A percentile compares a stretch with the other conserved stretches of the same genome.
phyloP scores from a whole-genome alignment of 2,329 filamentous ascomycete genomes.

The Stachybotrys chlorohalonatus region DNA sequence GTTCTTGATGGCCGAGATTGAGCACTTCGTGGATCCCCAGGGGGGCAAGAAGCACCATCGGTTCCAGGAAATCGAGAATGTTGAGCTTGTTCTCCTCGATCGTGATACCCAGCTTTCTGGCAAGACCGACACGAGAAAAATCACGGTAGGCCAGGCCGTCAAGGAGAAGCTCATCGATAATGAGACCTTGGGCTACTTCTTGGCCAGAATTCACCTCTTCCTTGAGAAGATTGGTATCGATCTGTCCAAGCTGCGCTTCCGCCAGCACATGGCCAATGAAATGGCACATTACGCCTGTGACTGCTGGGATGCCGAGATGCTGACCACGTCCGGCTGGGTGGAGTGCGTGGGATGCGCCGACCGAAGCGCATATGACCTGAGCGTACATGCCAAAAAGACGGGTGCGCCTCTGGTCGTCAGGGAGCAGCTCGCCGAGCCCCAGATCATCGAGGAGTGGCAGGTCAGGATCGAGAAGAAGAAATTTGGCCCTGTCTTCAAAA shows the following conservation, averaged over 20 bases:
- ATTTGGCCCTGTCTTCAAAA: constrained; percentile 92
- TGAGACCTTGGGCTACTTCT: constrained; percentile 95
- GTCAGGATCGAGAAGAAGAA: constrained; percentile 89
- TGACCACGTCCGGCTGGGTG: constrained; percentile 91
- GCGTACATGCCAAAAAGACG: constrained; percentile 88
- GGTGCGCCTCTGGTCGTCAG: constrained; percentile 78
- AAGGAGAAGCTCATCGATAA: constrained; percentile 80
- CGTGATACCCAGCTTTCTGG: constrained; percentile 79
- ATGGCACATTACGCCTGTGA: constrained; percentile 89
- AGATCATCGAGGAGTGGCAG: constrained; percentile 77
- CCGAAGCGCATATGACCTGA: constrained; percentile 87
- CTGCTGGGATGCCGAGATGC: constrained; percentile 95
- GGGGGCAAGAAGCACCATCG: constrained; percentile 89
- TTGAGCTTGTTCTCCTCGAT: constrained; percentile 78
- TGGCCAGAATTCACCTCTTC: constrained; percentile 89
- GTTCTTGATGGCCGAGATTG: constrained; percentile 98
- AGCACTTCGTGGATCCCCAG: constrained; percentile 94
- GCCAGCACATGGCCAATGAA: constrained; percentile 82
- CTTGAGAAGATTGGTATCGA: constrained; percentile 83
- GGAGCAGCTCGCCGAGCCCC: constrained; percentile 69
- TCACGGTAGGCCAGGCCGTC: constrained; percentile 82
- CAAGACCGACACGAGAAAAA: constrained; percentile 63
- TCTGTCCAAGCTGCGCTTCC: constrained; percentile 80
- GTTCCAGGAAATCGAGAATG: constrained; percentile 75
- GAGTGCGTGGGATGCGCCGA: constrained; percentile 98